Evolutionary conservation across 441 rosid species (phyloP).

Genomic region (Populus hybrid): DNA sequence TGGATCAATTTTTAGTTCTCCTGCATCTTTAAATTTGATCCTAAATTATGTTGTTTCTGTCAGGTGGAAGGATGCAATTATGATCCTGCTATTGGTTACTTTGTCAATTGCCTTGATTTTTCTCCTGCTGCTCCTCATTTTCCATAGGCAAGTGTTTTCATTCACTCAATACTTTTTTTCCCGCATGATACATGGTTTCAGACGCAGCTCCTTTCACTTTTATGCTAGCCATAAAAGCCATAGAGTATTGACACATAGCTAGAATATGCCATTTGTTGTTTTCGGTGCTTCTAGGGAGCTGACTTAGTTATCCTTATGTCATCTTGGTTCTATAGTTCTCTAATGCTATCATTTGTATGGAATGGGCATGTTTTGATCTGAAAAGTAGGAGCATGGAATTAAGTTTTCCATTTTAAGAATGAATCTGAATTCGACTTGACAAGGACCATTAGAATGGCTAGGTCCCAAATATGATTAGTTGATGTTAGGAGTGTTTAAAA

Average conservation of each 20-base stretch:
- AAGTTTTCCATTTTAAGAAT: background rate
- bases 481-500: too few relatives aligned
- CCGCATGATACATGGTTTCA: background rate
- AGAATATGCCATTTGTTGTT: background rate
- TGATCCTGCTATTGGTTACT: constrained; percentile 57
- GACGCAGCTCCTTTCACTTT: background rate
- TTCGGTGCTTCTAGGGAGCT: background rate
- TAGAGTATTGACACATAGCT: background rate
- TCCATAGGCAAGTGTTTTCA: constrained; percentile 63
- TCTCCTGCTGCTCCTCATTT: constrained; percentile 72
- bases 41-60: constrained; percentile 17
- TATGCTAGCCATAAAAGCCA: background rate
- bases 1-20: background rate
- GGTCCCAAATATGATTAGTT: background rate
- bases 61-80: constrained; percentile 91
- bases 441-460: background rate
- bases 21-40: background rate
- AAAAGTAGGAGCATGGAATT: background rate
- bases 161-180: constrained; percentile 6
- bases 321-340: background rate
- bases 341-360: background rate
- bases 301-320: background rate
- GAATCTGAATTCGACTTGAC: background rate
- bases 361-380: background rate
- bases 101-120: constrained; percentile 66